Conservation (phyloP, 495 filamentous ascomycete genomes). For the Aspergillus ostianus region DNA sequence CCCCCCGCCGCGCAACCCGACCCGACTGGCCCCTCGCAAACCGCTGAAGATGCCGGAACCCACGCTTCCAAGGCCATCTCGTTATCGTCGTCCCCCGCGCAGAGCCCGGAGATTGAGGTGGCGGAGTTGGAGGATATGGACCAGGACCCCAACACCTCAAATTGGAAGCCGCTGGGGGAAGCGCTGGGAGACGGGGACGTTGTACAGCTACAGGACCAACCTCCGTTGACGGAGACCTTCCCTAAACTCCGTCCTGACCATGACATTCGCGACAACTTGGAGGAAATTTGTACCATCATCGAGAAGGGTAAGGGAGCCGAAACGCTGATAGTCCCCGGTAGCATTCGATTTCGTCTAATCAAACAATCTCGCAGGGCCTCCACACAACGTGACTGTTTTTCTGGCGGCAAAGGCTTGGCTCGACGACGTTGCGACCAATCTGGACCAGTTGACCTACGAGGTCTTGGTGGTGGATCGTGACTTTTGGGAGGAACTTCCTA, state of each 20-base stretch:
- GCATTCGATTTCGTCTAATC: neutral
- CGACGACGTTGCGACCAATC: conserved; percentile 27
- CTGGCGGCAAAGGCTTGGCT: conserved; percentile 37
- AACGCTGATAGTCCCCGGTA: neutral
- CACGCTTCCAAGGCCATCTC: conserved; percentile 38
- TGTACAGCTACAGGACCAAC: conserved; percentile 34
- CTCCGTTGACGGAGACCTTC: conserved; percentile 34
- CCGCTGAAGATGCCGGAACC: conserved; percentile 19
- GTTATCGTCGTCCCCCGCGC: conserved; percentile 48
- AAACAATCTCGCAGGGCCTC: conserved; percentile 24
- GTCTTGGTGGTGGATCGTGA: conserved; percentile 36
- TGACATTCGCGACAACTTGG: conserved; percentile 38
- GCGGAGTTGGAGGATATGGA: conserved; percentile 56
- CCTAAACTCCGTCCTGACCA: conserved; percentile 29
- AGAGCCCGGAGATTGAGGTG: conserved; percentile 54
- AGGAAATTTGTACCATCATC: conserved; percentile 34
- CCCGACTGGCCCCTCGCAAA: conserved; percentile 14
- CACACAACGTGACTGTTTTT: conserved; percentile 26
- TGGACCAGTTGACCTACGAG: conserved; percentile 30
- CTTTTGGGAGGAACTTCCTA: conserved; percentile 55
- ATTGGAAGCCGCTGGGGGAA: conserved; percentile 44
- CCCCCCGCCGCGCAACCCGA: conserved; percentile 15
- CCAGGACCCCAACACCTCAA: conserved; percentile 43
- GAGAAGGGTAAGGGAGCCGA: conserved; percentile 40
- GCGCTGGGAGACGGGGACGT: conserved; percentile 35